Percentiles rank a stretch among this genome's conserved stretches.
These are phyloP conservation scores for Hyaloscypha hepaticicola DNA, from an alignment of 495 filamentous ascomycete species.

Conservation along the genomic window DNA sequence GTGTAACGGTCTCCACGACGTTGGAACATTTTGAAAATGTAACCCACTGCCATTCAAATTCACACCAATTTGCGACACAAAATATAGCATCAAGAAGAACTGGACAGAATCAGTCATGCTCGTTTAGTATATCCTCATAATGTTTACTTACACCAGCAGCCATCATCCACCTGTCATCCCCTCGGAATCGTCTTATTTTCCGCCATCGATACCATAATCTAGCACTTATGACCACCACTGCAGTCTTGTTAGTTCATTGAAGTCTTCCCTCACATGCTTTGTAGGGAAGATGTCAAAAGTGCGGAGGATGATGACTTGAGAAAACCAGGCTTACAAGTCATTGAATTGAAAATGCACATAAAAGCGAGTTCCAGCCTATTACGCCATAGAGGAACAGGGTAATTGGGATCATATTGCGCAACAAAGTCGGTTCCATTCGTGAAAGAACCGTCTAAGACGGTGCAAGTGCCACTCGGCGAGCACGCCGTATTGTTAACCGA, in stretches of 20 bases:
- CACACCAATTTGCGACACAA: constrained; percentile 16
- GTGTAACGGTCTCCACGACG: constrained; percentile 9
- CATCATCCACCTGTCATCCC: constrained; percentile 25
- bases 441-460: constrained; percentile 2
- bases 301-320: background rate
- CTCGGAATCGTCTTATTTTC: constrained; percentile 19
- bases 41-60: constrained; percentile 24
- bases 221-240: constrained; percentile 20
- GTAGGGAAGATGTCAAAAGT: too few species aligned
- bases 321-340: constrained; percentile 19
- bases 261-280: background rate
- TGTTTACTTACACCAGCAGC: constrained; percentile 14
- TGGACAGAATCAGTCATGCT: background rate
- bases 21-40: constrained; percentile 16
- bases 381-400: constrained; percentile 8
- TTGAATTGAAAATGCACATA: constrained; percentile 21
- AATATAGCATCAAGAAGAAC: constrained; percentile 20
- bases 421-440: constrained; percentile 22
- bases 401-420: constrained; percentile 15
- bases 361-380: constrained; percentile 20
- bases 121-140: background rate
- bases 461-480: constrained; percentile 12
- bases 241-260: background rate
- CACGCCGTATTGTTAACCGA: constrained; percentile 19
- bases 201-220: constrained; percentile 24